Base-by-base conservation (phyloP, 2,329 filamentous ascomycete genomes). In the Penicillium brasilianum region DNA sequence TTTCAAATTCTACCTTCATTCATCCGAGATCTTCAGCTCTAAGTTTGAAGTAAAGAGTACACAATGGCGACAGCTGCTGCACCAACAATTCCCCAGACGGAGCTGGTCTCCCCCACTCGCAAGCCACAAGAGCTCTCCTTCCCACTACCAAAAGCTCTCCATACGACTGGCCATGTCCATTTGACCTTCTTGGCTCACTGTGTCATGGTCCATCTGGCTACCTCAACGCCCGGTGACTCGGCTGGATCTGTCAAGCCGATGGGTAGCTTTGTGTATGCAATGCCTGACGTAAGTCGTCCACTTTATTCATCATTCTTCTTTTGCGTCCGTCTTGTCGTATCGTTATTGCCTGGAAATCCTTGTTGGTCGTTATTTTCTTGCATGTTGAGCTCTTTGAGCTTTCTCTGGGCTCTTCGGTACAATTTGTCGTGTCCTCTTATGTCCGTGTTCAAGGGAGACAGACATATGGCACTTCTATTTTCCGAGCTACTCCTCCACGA, bases 191-290 rank as follows among this genome's bases (percentile, higher is more conserved):
- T 85, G 59, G 75, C 78, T 6, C 83, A 81, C 28, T 85, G 82
- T 51, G 72, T 83, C 11, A 79, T 87, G 46, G 77, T 88, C 11
- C 87, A 88, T 72, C 76, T 88, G 48, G 82, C 84, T 0, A 86
- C 83, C 0, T 84, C 83, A 8, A 78, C 81, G 2, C 71, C 81
- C 1, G 84, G 76, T 2, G 76, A 80, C 44, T 75, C 74, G 20
- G 69, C 71, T 0, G 71, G 71, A 11, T 70, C 71, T 54, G 70
- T 74, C 34, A 79, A 85, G 43, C 80, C 85, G 53, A 84, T 98
- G 77, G 94, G 95, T 3, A 97, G 92, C 53, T 94, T 98, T 73
- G 91, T 98, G 49, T 98, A 97, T 74, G 91, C 93, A 2, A 86
- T 99, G 75, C 94, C 95, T 16, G 90, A 97, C 79, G 95, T 97